Evolutionary conservation across 2,329 filamentous ascomycete genomes (phyloP).

Genomic region (Biscogniauxia sp.): DNA sequence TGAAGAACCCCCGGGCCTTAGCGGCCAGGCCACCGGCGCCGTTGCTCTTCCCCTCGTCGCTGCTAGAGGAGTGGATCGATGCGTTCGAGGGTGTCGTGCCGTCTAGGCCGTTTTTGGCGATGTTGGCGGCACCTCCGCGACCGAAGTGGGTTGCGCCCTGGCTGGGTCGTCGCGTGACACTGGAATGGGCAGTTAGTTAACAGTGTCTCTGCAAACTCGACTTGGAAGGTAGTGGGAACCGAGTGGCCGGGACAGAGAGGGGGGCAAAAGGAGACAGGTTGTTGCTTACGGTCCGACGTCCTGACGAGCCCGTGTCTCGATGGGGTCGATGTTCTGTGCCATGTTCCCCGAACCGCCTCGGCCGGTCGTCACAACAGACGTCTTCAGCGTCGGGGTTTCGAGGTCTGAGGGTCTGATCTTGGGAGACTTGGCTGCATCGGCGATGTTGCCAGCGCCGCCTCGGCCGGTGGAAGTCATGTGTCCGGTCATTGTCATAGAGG

Average conservation of each 20-base stretch:
- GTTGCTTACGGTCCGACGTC: conserved; percentile 70
- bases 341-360: conserved; percentile 89
- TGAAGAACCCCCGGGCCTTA: conserved; percentile 51
- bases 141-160: conserved; percentile 64
- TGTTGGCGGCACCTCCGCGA: conserved; percentile 73
- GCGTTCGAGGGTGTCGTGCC: conserved; percentile 27
- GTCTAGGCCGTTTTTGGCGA: conserved; percentile 52
- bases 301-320: conserved; percentile 74
- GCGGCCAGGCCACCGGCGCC: conserved; percentile 32
- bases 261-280: conserved; percentile 12
- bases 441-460: conserved; percentile 76
- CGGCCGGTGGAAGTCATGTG: conserved; percentile 65
- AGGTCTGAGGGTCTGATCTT: conserved; percentile 61
- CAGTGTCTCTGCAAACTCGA: background rate
- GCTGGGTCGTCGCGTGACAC: conserved; percentile 54
- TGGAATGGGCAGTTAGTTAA: conserved; percentile 24
- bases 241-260: no score
- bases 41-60: conserved; percentile 19
- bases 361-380: conserved; percentile 81
- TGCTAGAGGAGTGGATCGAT: background rate
- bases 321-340: conserved; percentile 68
- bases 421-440: conserved; percentile 47
- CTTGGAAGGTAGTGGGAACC: no score
- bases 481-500: conserved; percentile 35
- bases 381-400: conserved; percentile 79